Base-by-base conservation (phyloP, 2,329 filamentous ascomycete species). In the Arthroderma sp. region DNA sequence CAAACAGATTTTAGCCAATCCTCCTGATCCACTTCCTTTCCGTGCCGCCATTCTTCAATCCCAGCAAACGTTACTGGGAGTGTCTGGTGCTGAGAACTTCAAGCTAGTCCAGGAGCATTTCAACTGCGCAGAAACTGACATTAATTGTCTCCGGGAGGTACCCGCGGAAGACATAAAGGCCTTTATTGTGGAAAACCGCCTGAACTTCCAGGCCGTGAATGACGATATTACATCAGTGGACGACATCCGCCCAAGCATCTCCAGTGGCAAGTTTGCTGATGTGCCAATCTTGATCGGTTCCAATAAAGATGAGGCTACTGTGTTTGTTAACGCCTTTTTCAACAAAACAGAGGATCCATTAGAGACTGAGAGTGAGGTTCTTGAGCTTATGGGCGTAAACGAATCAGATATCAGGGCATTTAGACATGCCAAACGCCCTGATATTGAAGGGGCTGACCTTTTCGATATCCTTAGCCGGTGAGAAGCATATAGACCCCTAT, bases 201-300 rank as follows among this genome's bases (percentile, higher is more conserved):
- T 64, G 11, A 31, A 41, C 5, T 65, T 64, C 53, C 52, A 52
- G 31, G 58, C 60, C 1, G 44, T 48, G 15, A 47, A 52, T 1
- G 62, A 65, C 47, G 58, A 62, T 34, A 46, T 58, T 8, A 65
- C 62, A 0, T 46, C 57, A 2, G 52, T 59, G 4, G 44, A 46
- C 5, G 50, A 59, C 43, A 56, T 58, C 11, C 53, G 54, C n/a
- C 44, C 48, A 28, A 46, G 29, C 11, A 50, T 58, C n/a, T 36
- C 52, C 2, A 49, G 46, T 10, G 59, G 59, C 11, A 46, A 60
- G 32, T 59, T 62, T 34, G 56, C 60, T 4, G 51, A 52, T 22
- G 55, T 65, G 27, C 62, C 62, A 5, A 54, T 62, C 27, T 44
- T 65, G 22, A 55, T 52, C 29, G 62, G 62, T 28, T 22, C 15